These are phyloP conservation scores for Kwoniella shandongensis DNA, from an alignment of 768 basidiomycete species.

Conservation along the genomic window DNA sequence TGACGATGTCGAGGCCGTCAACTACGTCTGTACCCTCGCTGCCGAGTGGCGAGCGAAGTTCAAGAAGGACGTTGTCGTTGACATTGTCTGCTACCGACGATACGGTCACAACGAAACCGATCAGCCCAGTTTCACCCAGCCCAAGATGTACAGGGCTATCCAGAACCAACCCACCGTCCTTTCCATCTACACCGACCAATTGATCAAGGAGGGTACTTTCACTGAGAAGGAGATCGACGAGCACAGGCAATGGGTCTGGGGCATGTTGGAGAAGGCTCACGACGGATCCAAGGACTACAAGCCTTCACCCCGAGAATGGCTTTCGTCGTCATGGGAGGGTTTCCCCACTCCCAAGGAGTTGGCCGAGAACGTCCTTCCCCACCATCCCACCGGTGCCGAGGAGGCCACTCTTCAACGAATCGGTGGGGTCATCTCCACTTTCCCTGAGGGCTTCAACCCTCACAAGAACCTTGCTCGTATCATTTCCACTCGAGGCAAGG, in stretches of 20 bases:
- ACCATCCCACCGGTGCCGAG: slow-evolving; percentile 78
- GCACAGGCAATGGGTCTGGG: slow-evolving; percentile 99
- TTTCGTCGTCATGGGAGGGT: slow-evolving; percentile 95
- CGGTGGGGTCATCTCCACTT: slow-evolving; percentile 81
- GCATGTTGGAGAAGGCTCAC: slow-evolving; percentile 95
- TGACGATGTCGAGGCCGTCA: slow-evolving; percentile 96
- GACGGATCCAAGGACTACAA: slow-evolving; percentile 92
- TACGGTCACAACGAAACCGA: slow-evolving; percentile 99
- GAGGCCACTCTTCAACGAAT: slow-evolving; percentile 74
- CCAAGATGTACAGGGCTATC: slow-evolving; percentile 97
- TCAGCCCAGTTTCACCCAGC: slow-evolving; percentile 97
- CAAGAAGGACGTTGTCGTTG: slow-evolving; percentile 97
- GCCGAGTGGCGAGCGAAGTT: slow-evolving; percentile 97
- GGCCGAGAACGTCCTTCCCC: slow-evolving; percentile 87
- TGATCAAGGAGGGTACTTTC: slow-evolving; percentile 87
- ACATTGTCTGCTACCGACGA: slow-evolving; percentile 97
- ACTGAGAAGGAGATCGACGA: slow-evolving; percentile 95
- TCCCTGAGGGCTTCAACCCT: slow-evolving; percentile 78
- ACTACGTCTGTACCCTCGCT: slow-evolving; percentile 95
- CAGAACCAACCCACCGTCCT: slow-evolving; percentile 88
- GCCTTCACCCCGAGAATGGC: slow-evolving; percentile 92
- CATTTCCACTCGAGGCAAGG: slow-evolving; percentile 79
- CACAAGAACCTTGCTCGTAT: slow-evolving; percentile 95
- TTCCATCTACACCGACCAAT: slow-evolving; percentile 85
- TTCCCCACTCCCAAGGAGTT: slow-evolving; percentile 97